These are phyloP conservation scores for Nicotiana noctiflora DNA, from an alignment of 257 asterid genomes.

Conservation along the genomic window DNA sequence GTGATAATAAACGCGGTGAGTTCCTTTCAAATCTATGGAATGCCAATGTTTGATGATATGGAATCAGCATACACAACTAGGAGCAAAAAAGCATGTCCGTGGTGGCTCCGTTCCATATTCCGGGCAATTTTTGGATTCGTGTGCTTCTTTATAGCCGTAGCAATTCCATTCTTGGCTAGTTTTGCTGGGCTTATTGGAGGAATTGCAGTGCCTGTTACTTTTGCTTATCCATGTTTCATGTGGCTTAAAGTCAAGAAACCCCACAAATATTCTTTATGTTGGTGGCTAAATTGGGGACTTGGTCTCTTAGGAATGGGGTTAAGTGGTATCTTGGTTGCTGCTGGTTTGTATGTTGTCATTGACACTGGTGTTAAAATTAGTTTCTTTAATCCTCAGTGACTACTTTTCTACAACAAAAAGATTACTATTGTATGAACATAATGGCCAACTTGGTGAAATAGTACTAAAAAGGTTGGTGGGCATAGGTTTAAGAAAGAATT, in stretches of 20 bases:
- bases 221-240: slow-evolving; percentile 83
- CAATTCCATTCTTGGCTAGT: slow-evolving; percentile 71
- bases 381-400: slow-evolving; percentile 39
- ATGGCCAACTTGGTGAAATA: background rate
- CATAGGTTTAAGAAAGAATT: background rate
- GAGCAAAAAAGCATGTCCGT: slow-evolving; percentile 63
- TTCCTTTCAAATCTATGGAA: slow-evolving; percentile 81
- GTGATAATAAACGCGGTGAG: slow-evolving; percentile 64
- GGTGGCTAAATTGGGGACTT: slow-evolving; percentile 76
- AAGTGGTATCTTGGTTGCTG: slow-evolving; percentile 45
- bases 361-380: slow-evolving; percentile 60
- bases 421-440: background rate
- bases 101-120: slow-evolving; percentile 66
- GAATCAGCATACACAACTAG: slow-evolving; percentile 54
- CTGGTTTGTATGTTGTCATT: slow-evolving; percentile 56
- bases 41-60: slow-evolving; percentile 74
- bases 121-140: slow-evolving; percentile 52
- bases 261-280: slow-evolving; percentile 28
- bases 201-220: slow-evolving; percentile 60
- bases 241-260: slow-evolving; percentile 85
- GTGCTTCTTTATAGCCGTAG: slow-evolving; percentile 69
- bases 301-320: slow-evolving; percentile 59
- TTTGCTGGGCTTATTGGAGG: slow-evolving; percentile 80
- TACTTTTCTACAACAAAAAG: background rate
- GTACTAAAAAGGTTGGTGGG: background rate